Base-by-base conservation (phyloP, 2,329 filamentous ascomycete species). In the Phyllosticta paracitricarpa region DNA sequence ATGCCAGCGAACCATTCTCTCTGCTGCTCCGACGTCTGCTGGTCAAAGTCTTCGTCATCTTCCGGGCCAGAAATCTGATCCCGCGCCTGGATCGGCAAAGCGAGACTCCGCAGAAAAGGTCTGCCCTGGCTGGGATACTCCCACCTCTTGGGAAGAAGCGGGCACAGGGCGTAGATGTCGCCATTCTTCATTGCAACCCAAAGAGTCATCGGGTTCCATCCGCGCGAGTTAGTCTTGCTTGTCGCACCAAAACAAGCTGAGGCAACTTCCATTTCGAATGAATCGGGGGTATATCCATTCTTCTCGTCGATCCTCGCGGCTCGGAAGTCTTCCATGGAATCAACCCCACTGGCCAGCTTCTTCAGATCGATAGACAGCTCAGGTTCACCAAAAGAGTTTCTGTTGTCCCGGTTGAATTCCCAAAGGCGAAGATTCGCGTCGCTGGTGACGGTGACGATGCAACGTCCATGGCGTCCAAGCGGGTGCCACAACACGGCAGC, bases 131-230 rank as follows among this genome's bases (percentile, higher is more conserved):
- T 74, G 6, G 66, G 64, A 53, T 73, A 86, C 25, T 89, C 85
- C 91, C 93, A 97, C 68, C 88, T 90, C 58, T 86, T 85, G 0
- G 94, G 94, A 33, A 99, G 79, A 51, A 99, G 80, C 1, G 94
- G 94, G 70, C 92, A 97, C 8, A 99, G 78, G 1, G 93, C 92
- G 70, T 99, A 99, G 5, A 97, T 83, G 70, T 97, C 92, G 3
- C 94, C 94, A 63, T 91, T 89, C 48, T 85, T 85, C 89, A 97
- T 99, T n/a, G 92, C 91, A 58, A 97, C 79, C 90, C 93, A 99
- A 10, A 99, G 80, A 0, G 94, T 97, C 89, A 97, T 97, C 9
- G 92, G 85, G 7, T 91, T 89, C 94, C 94, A 99, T 1, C 82
- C 82, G 68, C 84, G 79, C 65, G 86, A 82, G 48, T 81, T 81